Base-by-base conservation (phyloP, 164 flowering plant species). In the Liriodendron chinense region DNA sequence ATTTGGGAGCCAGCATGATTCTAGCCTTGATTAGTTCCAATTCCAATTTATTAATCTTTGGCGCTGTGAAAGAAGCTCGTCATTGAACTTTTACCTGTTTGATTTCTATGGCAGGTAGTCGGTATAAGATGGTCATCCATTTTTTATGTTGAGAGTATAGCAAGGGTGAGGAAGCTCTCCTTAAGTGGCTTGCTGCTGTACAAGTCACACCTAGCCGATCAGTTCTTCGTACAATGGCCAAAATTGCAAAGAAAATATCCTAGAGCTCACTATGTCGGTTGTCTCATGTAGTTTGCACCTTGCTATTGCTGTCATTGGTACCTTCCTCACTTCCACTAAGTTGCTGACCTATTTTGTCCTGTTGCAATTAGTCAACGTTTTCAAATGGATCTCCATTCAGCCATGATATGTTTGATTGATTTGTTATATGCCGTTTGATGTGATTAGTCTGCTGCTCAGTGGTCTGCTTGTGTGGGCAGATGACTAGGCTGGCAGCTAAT, bases 191-290 rank as follows among this genome's bases (percentile, higher is more conserved):
- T 91, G 83, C 85, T 92, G 75, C 92, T 96, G 13, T 94, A 96
- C 86, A 88, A 91, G 78, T 80, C 90, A 50, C 79, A 69, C 57
- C 82, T 96, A n/a, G 97, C 93, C 72, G 99, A 96, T 86, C 94
- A 89, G 64, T 78, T 96, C 57, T 91, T 88, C 74, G 97, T 94
- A 75, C 98, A 96, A 76, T 94, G 99, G 99, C 98, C 97, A 28
- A 95, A 94, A 72, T 82, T 94, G 65, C 86, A 92, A 73, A 82
- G 49, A 74, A 84, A 85, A 65, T 94, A 94, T 83, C 92, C 96
- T 18, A 84, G 89, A 75, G 87, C 96, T 76, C 85, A 84, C 63
- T 90, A 90, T 77, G 95, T 94, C 71, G 96, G 92, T 69, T 82
- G 90, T 78, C 92, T 92, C 74, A 86, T 86, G 87, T 86, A 86